These are phyloP conservation scores for Camelina neglecta DNA, from an alignment of 345 rosid genomes.

Conservation along the genomic window DNA sequence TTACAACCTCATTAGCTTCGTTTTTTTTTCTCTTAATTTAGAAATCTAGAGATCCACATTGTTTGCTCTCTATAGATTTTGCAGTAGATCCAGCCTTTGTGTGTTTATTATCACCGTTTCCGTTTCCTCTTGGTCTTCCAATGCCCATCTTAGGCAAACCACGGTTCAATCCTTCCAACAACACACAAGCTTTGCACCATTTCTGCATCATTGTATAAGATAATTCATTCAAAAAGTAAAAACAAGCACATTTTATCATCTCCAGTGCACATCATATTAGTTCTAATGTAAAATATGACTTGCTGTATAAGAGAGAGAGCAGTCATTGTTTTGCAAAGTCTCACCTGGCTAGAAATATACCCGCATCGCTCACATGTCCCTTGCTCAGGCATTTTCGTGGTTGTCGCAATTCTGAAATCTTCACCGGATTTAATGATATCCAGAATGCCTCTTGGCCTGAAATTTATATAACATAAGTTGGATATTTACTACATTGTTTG, in stretches of 20 bases:
- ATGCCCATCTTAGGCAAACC: constrained; percentile 93
- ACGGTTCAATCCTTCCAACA: constrained; percentile 88
- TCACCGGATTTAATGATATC: constrained; percentile 55
- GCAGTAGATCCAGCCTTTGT: constrained; percentile 35
- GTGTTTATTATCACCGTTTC: constrained; percentile 47
- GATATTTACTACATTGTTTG: neutral
- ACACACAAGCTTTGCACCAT: constrained; percentile 95
- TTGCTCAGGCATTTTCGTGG: constrained; percentile 95
- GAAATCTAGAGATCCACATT: constrained; percentile 82
- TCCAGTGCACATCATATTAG: neutral
- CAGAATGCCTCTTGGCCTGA: constrained; percentile 65
- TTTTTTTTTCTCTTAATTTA: neutral
- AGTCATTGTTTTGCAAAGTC: neutral
- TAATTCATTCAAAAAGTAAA: neutral
- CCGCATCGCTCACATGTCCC: constrained; percentile 94
- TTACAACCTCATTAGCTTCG: neutral
- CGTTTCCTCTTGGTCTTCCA: constrained; percentile 57
- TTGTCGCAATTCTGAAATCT: constrained; percentile 77
- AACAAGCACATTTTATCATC: neutral
- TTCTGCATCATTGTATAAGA: constrained; percentile 49
- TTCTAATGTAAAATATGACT: neutral
- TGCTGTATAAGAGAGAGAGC: neutral
- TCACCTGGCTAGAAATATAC: constrained; percentile 94
- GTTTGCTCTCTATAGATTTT: constrained; percentile 68
- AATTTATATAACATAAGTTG: constrained; percentile 3